A percentile compares a stretch with the other conserved stretches of the same genome.
Conservation (phyloP, 192 early-diverging fungal species). For the Coemansia sp. region DNA sequence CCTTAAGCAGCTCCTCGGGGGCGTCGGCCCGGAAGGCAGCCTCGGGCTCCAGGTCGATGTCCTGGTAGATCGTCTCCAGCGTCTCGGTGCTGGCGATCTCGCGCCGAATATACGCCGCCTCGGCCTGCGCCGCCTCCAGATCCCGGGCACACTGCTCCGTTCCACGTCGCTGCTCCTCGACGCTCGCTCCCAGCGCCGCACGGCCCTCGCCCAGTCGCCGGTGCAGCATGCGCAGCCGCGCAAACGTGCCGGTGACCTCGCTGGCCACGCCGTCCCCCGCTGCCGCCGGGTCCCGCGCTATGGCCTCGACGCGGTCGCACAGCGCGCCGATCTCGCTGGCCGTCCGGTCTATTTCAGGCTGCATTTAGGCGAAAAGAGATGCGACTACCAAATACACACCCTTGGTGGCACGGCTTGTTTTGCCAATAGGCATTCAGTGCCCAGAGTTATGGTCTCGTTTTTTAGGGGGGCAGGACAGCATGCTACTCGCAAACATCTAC, state of each 20-base stretch:
- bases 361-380: no score
- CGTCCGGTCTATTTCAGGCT: slow-evolving; percentile 4
- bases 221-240: slow-evolving; percentile 25
- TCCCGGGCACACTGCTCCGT: slow-evolving; percentile 29
- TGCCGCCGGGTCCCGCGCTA: slow-evolving; percentile 14
- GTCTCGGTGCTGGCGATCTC: slow-evolving; percentile 37
- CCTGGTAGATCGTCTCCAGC: slow-evolving; percentile 46
- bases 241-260: slow-evolving; percentile 28
- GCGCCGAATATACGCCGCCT: slow-evolving; percentile 27
- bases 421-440: no score
- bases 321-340: slow-evolving; percentile 17
- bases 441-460: no score
- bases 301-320: slow-evolving; percentile 22
- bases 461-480: no score
- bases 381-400: no score
- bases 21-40: slow-evolving; percentile 27
- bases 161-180: slow-evolving; percentile 21
- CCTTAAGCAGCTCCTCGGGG: slow-evolving; percentile 20
- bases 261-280: no score
- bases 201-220: slow-evolving; percentile 34
- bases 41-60: slow-evolving; percentile 28
- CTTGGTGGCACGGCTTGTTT: no score
- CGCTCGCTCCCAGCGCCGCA: slow-evolving; percentile 10
- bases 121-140: slow-evolving; percentile 30
- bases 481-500: no score